Base-by-base conservation (phyloP, 768 basidiomycete genomes). In the Piloderma croceum region DNA sequence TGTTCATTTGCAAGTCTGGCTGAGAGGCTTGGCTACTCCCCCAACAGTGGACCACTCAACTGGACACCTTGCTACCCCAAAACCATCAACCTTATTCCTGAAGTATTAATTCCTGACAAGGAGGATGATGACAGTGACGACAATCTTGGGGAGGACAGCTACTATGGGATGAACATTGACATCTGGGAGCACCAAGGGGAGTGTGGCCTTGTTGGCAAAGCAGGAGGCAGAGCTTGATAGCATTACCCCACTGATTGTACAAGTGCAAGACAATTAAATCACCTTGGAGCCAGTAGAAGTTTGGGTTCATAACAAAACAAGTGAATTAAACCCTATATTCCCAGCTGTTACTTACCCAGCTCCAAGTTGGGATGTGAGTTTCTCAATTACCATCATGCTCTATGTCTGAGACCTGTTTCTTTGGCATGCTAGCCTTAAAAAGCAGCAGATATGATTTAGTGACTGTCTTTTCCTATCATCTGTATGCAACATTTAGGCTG, bases 31-130 rank as follows among this genome's bases (percentile, higher is more conserved):
- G n/a, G n/a, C n/a, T n/a, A n/a, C n/a, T 43, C 21, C 33, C 33
- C 37, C 24, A 31, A 41, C 42, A 41, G 41, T 31, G 50, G 45
- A 46, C 42, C 48, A 38, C 45, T 52, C 40, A 36, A 51, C 47
- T 52, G 48, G 48, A 49, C 45, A 37, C 44, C 47, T 40, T n/a
- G n/a, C n/a, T 39, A 47, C 39, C 41, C 48, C 43, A 17, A 41
- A 35, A 34, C 7, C 36, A 37, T 37, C 31, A 38, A 47, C 34
- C 38, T 22, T 44, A 36, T 44, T 44, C n/a, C n/a, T 19, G 47
- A 41, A 24, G 39, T 46, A 39, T 39, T n/a, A 12, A 34, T 43
- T 31, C 25, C 44, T 45, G 39, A 45, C 24, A 41, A 48, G 33
- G 38, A 49, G n/a, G 43, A 46, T 18, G 47, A 43, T 17, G 29